phyloP scores from a whole-genome alignment of 169 alveolate species.

The Hammondia hammondi region DNA sequence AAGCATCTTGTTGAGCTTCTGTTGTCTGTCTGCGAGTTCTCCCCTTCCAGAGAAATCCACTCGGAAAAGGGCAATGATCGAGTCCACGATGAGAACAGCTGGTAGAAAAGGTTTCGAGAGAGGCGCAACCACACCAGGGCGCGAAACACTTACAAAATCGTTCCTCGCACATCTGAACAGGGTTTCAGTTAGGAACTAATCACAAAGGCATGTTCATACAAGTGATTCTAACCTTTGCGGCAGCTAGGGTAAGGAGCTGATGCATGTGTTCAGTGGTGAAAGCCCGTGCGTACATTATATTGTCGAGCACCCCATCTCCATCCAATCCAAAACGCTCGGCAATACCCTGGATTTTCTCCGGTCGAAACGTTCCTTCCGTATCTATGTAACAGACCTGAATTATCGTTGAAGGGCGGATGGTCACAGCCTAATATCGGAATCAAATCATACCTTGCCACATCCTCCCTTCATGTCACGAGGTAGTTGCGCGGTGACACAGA shows the following conservation, averaged over 20 bases:
- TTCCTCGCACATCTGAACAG: conserved; percentile 59
- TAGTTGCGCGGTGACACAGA: conserved; percentile 93
- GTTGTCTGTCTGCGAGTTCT: conserved; percentile 98
- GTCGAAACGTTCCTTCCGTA: conserved; percentile 99
- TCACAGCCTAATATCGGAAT: background rate
- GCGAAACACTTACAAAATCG: conserved; percentile 32
- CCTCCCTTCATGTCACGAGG: conserved; percentile 95
- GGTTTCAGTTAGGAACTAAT: background rate
- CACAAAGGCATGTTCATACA: background rate
- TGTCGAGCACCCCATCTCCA: conserved; percentile 92
- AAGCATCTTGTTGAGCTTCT: conserved; percentile 82
- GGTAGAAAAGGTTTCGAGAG: background rate
- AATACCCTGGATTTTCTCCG: conserved; percentile 96
- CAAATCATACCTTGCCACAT: conserved; percentile 86
- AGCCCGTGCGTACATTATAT: conserved; percentile 91
- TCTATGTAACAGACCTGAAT: conserved; percentile 95
- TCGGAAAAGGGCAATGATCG: conserved; percentile 89
- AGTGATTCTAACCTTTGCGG: conserved; percentile 64
- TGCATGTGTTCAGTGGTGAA: conserved; percentile 65
- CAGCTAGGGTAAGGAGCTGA: conserved; percentile 59
- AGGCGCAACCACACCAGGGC: background rate
- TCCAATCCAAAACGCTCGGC: conserved; percentile 96
- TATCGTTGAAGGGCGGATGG: too few species aligned
- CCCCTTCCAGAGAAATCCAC: conserved; percentile 90
- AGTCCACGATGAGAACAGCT: conserved; percentile 74